phyloP scores from a whole-genome alignment of 805 yeast species.

The Kodamaea sagamina region DNA sequence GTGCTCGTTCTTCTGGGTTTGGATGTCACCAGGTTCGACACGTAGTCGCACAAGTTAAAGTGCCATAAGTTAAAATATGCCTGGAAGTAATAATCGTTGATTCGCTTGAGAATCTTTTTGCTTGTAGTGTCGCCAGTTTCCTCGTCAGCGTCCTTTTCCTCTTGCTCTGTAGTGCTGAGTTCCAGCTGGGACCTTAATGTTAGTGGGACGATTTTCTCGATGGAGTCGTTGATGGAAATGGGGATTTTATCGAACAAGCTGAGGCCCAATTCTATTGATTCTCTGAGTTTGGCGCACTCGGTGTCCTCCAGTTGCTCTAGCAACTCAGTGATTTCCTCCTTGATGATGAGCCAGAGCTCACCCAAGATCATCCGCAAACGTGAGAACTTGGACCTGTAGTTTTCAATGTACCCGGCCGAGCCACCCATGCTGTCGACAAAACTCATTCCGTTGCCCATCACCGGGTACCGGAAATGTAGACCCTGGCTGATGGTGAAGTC shows the following conservation, averaged over 20 bases:
- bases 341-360: conserved; percentile 62
- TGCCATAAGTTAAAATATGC: conserved; percentile 79
- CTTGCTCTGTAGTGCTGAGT: conserved; percentile 2
- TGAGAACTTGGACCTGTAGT: conserved; percentile 61
- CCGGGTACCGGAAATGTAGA: conserved; percentile 67
- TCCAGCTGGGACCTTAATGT: conserved; percentile 26
- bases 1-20: not conserved
- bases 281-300: conserved; percentile 3
- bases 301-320: conserved; percentile 18
- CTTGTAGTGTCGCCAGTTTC: conserved; percentile 29
- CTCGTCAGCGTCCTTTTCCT: conserved; percentile 5
- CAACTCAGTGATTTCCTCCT: conserved; percentile 48
- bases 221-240: conserved; percentile 39
- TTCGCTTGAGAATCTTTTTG: conserved; percentile 45
- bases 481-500: conserved; percentile 76
- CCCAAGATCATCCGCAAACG: conserved; percentile 62
- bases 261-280: conserved; percentile 54
- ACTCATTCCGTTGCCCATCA: conserved; percentile 68
- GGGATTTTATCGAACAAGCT: conserved; percentile 66
- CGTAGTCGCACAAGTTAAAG: conserved; percentile 64
- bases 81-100: conserved; percentile 61
- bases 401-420: conserved; percentile 47
- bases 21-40: conserved; percentile 12
- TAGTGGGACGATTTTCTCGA: conserved; percentile 45
- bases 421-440: conserved; percentile 53